Conservation (phyloP, 306 rosid species). For the Hippophae rhamnoides region DNA sequence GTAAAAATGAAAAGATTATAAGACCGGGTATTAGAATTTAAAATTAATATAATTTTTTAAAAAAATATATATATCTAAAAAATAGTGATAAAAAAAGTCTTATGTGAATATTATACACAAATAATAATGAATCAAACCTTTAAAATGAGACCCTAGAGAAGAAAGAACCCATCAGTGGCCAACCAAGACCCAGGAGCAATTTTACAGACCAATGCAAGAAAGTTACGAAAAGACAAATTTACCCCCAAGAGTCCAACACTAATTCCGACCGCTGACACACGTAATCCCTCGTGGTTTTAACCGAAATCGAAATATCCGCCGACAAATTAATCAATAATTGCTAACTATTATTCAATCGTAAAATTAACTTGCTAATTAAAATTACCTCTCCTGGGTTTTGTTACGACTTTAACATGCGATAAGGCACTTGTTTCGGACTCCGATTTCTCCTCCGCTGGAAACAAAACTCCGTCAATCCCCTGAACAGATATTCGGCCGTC, state of each 20-base stretch:
- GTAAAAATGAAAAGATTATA: too few species aligned
- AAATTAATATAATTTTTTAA: too few species aligned
- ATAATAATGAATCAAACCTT: too few species aligned
- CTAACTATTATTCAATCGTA: neutral
- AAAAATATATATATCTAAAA: too few species aligned
- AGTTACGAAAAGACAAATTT: neutral
- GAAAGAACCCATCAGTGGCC: neutral
- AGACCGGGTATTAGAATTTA: too few species aligned
- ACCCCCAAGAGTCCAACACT: neutral
- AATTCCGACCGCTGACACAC: neutral
- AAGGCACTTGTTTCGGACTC: slow-evolving; percentile 1
- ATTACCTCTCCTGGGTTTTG: slow-evolving; percentile 24
- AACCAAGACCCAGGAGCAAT: neutral
- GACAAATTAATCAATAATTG: neutral
- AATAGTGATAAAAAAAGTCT: too few species aligned
- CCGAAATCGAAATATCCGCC: neutral
- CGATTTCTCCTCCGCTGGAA: slow-evolving; percentile 18
- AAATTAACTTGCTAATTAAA: neutral
- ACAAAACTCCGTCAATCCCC: slow-evolving; percentile 28
- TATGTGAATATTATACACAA: too few species aligned
- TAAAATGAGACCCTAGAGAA: neutral
- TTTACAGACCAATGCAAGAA: neutral
- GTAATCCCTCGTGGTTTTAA: too few species aligned
- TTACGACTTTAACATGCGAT: slow-evolving; percentile 14
- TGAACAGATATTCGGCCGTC: slow-evolving; percentile 30